Evolutionary conservation across 2,329 filamentous ascomycete genomes (phyloP).

Genomic region (Colletotrichum scovillei): DNA sequence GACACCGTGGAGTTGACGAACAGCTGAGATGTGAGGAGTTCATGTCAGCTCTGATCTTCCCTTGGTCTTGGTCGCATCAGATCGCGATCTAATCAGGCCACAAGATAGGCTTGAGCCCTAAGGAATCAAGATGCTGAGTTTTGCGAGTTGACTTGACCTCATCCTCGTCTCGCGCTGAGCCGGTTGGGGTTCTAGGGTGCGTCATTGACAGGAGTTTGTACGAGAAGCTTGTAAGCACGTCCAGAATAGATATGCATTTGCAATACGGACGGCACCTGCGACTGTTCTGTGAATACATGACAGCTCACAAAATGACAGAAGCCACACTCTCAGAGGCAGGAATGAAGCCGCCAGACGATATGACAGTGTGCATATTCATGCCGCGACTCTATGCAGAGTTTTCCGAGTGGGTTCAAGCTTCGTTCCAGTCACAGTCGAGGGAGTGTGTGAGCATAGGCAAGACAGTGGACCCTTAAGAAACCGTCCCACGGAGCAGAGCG

Average conservation of each 20-base stretch:
- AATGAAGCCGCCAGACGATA: slow-evolving; percentile 17
- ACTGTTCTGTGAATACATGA: slow-evolving; percentile 18
- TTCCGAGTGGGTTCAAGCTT: slow-evolving; percentile 35
- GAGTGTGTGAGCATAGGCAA: slow-evolving; percentile 23
- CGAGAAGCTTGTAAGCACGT: slow-evolving; percentile 16
- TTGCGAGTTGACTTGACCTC: background rate
- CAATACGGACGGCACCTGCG: slow-evolving; percentile 19
- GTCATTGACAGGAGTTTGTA: slow-evolving; percentile 11
- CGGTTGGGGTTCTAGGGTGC: background rate
- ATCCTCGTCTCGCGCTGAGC: background rate
- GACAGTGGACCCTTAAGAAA: slow-evolving; percentile 32
- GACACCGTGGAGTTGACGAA: slow-evolving; percentile 16
- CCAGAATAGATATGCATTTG: slow-evolving; percentile 2
- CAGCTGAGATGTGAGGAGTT: slow-evolving; percentile 31
- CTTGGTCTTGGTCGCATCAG: slow-evolving; percentile 24
- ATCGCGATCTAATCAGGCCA: slow-evolving; percentile 27
- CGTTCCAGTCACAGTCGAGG: slow-evolving; percentile 3
- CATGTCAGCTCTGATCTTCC: slow-evolving; percentile 17
- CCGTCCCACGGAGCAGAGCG: slow-evolving; percentile 24
- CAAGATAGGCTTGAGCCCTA: background rate
- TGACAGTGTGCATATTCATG: slow-evolving; percentile 29
- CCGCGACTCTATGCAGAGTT: slow-evolving; percentile 35
- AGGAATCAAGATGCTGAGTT: background rate
- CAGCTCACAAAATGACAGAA: slow-evolving; percentile 32
- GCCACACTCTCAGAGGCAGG: slow-evolving; percentile 6